Evolutionary conservation across 192 early-diverging fungal species (phyloP), one percentile per base, ranked within the genome.

Genomic region (Helicostylum pulchrum): DNA sequence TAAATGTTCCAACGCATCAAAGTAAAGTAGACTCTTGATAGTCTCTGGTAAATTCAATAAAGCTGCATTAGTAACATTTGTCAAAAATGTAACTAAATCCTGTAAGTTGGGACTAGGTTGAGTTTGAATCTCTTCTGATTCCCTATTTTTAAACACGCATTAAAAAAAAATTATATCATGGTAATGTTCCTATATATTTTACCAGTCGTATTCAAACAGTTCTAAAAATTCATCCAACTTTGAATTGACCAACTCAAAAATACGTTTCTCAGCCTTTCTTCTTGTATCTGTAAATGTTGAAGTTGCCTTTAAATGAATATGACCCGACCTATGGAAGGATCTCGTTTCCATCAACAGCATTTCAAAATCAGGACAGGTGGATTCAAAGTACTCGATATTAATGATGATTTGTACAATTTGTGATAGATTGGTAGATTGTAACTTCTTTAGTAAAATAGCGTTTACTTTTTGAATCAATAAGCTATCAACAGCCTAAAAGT

Each of bases 161-260:
- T 20, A 57, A 15, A 23, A 5, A 21, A 59, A 23, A 39, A 55
- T 12, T 6, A 43, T 26, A 19, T 3, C 8, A 36, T 23, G 12
- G 19, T 14, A 52, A 39, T n/a, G n/a, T n/a, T n/a, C n/a, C 23
- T 2, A 30, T 20, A 2, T 3, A 26, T 5, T 46, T 32, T 75
- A 89, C 92, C 92, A 94, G 34, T 94, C 90, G 68, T 94, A 95
- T 67, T 91, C 90, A 10, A 87, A 87, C 10, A 91, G 55, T 45
- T 93, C 89, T 26, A 95, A 71, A 58, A 92, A 91, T 31, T 87
- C 84, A 63, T 93, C 91, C 62, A 91, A 82, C 61, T 92, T 95
- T 52, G 80, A 77, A 62, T 94, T 87, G 31, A 95, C 84, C 0
- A 94, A 67, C 47, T 88, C 84, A 47, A 87, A 89, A 44, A 94